Conservation (phyloP, 1,139 yeast species). For the Scheffersomyces lignicola region DNA sequence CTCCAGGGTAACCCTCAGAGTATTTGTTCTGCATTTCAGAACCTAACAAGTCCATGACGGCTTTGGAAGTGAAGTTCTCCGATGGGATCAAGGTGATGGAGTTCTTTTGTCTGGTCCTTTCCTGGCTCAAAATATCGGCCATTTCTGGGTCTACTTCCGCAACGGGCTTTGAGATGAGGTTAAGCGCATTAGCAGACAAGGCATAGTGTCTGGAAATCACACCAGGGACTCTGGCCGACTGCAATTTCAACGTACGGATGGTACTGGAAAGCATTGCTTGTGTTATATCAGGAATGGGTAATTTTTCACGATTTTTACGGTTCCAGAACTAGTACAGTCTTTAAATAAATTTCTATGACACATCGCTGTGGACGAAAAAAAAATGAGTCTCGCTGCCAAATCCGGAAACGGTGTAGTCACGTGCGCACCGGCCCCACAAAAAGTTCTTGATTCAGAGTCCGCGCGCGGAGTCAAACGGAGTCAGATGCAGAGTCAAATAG, state of each 20-base stretch:
- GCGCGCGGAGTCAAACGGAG: conserved; percentile 1
- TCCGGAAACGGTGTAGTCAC: conserved; percentile 2
- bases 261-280: conserved; percentile 18
- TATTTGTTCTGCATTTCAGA: conserved; percentile 97
- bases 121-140: conserved; percentile 69
- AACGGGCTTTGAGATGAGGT: conserved; percentile 63
- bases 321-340: background rate
- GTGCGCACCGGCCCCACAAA: background rate
- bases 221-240: conserved; percentile 12
- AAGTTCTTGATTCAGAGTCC: conserved; percentile 3
- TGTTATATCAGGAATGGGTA: background rate
- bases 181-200: conserved; percentile 47
- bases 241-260: conserved; percentile 24
- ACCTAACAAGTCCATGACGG: conserved; percentile 92
- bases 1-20: conserved; percentile 99
- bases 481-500: conserved; percentile 1
- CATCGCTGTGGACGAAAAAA: conserved; percentile 1
- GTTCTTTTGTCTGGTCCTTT: conserved; percentile 80
- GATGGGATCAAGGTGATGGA: conserved; percentile 92
- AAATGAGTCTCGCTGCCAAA: conserved; percentile 1
- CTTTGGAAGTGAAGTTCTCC: conserved; percentile 91
- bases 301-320: background rate
- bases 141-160: conserved; percentile 82
- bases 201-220: conserved; percentile 37
- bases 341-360: conserved; percentile 2